phyloP scores from a whole-genome alignment of 176 grass and related monocot species.

The Zoysia pacifica region DNA sequence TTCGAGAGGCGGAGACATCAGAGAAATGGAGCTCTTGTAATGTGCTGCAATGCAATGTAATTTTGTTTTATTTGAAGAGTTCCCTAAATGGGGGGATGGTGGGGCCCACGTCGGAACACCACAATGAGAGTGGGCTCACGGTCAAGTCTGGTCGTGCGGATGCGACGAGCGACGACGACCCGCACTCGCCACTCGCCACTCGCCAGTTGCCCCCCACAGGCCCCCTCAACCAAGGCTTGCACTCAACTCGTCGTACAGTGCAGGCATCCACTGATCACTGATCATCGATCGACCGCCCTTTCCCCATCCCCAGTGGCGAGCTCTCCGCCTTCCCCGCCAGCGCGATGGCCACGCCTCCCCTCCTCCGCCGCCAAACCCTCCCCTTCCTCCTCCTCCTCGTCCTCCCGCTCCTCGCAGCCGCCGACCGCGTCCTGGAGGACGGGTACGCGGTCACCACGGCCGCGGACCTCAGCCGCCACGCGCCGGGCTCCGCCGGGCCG shows the following conservation, averaged over 20 bases:
- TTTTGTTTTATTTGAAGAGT: too few species aligned
- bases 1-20: too few species aligned
- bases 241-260: background rate
- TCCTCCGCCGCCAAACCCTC: background rate
- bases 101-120: too few species aligned
- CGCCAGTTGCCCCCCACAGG: too few species aligned
- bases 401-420: constrained; percentile 17
- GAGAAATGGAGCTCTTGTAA: too few species aligned
- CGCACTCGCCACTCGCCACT: too few species aligned
- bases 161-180: too few species aligned
- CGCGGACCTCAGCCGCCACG: constrained; percentile 39
- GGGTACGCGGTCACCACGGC: constrained; percentile 49
- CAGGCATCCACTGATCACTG: background rate
- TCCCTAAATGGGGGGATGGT: too few species aligned
- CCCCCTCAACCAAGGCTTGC: too few species aligned
- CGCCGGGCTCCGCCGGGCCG: background rate
- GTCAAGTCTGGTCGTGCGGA: too few species aligned
- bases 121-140: too few species aligned
- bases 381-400: background rate
- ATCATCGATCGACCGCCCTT: background rate
- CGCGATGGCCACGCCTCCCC: constrained; percentile 24
- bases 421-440: constrained; percentile 39
- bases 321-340: background rate
- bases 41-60: too few species aligned
- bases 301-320: background rate